Percentiles rank a stretch among this genome's conserved stretches.
phyloP scores from a whole-genome alignment of 768 basidiomycete genomes.

The Lactarius tabidus region DNA sequence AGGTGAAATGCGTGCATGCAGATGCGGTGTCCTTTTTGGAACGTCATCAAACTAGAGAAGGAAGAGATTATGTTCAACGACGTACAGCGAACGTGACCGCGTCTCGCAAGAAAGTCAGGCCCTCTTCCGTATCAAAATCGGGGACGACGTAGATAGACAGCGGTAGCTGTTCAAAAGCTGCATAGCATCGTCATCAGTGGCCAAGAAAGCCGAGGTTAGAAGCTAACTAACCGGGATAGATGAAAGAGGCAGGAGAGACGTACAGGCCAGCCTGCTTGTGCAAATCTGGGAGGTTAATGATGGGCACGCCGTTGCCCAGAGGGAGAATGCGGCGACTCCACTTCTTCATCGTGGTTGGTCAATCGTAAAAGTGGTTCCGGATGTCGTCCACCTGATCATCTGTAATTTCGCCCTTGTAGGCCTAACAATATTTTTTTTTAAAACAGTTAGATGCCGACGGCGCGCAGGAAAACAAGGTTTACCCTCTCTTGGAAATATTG shows the following conservation, averaged over 20 bases:
- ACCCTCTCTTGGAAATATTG: conserved; percentile 71
- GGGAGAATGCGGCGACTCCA: conserved; percentile 78
- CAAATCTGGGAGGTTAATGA: conserved; percentile 55
- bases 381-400: no score
- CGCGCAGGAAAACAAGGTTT: not conserved
- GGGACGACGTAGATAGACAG: conserved; percentile 66
- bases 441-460: no score
- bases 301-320: conserved; percentile 41
- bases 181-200: conserved; percentile 29
- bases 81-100: conserved; percentile 63
- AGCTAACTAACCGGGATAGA: conserved; percentile 56
- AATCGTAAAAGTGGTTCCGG: conserved; percentile 93
- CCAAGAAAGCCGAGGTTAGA: not conserved
- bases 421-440: no score
- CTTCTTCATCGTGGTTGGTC: conserved; percentile 63
- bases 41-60: conserved; percentile 6
- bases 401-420: no score
- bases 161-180: conserved; percentile 31
- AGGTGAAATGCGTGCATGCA: conserved; percentile 55
- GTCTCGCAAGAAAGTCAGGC: conserved; percentile 58
- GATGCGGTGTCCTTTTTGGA: conserved; percentile 38
- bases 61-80: conserved; percentile 7
- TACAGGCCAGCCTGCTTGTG: conserved; percentile 46
- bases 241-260: conserved; percentile 43
- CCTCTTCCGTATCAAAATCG: no score